Conservation (phyloP, 148 eudicot genomes). For the Vaccinium macrocarpon region DNA sequence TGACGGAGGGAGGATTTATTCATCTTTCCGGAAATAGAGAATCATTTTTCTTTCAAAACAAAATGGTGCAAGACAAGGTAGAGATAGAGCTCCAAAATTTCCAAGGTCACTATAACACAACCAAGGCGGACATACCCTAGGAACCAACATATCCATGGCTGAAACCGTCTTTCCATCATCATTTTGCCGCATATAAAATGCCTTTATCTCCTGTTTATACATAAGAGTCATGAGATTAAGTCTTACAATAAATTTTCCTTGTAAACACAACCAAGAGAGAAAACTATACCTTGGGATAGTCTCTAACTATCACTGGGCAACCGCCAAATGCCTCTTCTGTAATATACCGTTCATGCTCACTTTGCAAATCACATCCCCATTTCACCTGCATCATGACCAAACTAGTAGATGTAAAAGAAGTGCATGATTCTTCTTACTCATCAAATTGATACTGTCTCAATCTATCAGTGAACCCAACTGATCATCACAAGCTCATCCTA, state of each 20-base stretch:
- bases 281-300: conserved; percentile 84
- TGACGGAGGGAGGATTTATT: not conserved
- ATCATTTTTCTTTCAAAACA: not conserved
- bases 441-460: not conserved
- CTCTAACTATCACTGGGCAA: conserved; percentile 92
- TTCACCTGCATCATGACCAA: conserved; percentile 53
- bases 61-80: not conserved
- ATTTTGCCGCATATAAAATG: conserved; percentile 95
- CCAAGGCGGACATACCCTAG: conserved; percentile 53
- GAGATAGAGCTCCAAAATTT: not conserved
- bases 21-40: not conserved
- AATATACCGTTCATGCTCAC: conserved; percentile 96
- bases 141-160: conserved; percentile 99
- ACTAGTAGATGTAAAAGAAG: not conserved
- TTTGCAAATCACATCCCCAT: conserved; percentile 99
- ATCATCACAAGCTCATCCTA: conserved; percentile 5
- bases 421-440: not conserved
- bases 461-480: not conserved
- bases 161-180: conserved; percentile 98
- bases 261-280: conserved; percentile 14
- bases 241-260: conserved; percentile 12
- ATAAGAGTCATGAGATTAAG: conserved; percentile 14
- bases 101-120: conserved; percentile 2
- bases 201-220: conserved; percentile 76
- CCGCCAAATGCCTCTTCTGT: conserved; percentile 91